phyloP scores from a whole-genome alignment of 495 filamentous ascomycete species.

The Penicillium cinerascens region DNA sequence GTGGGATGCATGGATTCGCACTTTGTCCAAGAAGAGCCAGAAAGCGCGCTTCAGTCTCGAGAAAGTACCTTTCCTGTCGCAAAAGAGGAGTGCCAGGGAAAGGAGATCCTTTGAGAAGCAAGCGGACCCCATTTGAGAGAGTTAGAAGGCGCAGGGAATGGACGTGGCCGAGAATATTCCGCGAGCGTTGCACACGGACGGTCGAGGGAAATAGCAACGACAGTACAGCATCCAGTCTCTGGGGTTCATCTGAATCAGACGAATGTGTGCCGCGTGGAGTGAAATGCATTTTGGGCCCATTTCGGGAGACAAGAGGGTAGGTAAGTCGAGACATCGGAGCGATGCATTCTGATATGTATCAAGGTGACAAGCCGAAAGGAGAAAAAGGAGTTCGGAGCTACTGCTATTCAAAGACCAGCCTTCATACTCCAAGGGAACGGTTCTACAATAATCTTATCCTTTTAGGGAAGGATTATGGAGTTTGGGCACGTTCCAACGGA shows the following conservation, averaged over 20 bases:
- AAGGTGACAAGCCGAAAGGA: background rate
- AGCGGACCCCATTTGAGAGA: constrained; percentile 50
- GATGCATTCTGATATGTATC: constrained; percentile 13
- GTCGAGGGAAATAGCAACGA: constrained; percentile 37
- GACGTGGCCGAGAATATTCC: constrained; percentile 46
- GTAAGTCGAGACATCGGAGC: constrained; percentile 10
- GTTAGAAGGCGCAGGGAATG: constrained; percentile 51
- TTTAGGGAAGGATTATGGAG: no score
- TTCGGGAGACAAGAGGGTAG: constrained; percentile 9
- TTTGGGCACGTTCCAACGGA: background rate
- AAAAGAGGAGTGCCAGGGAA: constrained; percentile 48
- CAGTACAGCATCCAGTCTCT: constrained; percentile 41
- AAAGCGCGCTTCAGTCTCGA: constrained; percentile 55
- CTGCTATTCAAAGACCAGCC: background rate
- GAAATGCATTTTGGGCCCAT: constrained; percentile 4
- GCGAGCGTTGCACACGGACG: constrained; percentile 40
- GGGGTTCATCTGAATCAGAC: constrained; percentile 17
- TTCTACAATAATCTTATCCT: background rate
- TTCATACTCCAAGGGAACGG: constrained; percentile 3
- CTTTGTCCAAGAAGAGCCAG: constrained; percentile 47
- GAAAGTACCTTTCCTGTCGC: constrained; percentile 52
- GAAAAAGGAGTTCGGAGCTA: background rate
- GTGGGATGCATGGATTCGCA: constrained; percentile 46
- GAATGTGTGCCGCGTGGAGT: constrained; percentile 16
- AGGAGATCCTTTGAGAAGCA: constrained; percentile 56